Conservation (phyloP, 2,329 filamentous ascomycete species). For the Verticillium isaacii region DNA sequence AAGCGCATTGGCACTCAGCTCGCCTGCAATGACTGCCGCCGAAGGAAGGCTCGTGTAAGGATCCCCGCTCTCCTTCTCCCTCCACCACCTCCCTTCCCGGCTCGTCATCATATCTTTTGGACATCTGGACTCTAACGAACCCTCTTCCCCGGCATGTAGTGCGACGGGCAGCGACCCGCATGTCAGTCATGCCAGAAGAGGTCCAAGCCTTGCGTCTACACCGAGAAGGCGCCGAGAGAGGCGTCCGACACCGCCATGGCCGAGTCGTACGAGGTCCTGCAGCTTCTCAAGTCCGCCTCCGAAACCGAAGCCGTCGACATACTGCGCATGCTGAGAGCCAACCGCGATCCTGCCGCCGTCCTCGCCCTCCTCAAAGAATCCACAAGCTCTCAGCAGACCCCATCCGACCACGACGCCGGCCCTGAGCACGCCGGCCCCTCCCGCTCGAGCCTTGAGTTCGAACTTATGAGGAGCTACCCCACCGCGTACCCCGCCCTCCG, state of each 20-base stretch:
- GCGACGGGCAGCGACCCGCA: conserved; percentile 14
- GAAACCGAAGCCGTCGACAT: conserved; percentile 13
- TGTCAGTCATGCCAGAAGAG: conserved; percentile 15
- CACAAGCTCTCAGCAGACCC: background rate
- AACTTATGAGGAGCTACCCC: conserved; percentile 19
- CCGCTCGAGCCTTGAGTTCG: conserved; percentile 12
- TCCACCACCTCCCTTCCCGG: background rate
- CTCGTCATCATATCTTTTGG: background rate
- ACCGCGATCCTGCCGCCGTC: conserved; percentile 14
- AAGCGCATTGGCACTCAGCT: conserved; percentile 18
- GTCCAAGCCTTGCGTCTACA: conserved; percentile 12
- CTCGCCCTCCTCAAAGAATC: conserved; percentile 15
- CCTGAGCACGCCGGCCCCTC: background rate
- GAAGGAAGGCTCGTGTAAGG: conserved; percentile 18
- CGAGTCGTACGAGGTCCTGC: conserved; percentile 15
- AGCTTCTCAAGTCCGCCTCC: conserved; percentile 17
- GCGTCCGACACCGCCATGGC: background rate
- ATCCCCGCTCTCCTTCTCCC: background rate
- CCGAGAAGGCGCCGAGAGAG: conserved; percentile 8
- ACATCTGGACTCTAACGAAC: background rate
- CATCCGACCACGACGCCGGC: background rate
- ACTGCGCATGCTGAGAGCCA: conserved; percentile 15
- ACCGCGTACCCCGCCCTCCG: conserved; percentile 14
- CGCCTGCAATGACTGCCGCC: conserved; percentile 18
- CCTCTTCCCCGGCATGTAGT: conserved; percentile 6